These are phyloP conservation scores for Dalbergia cultrata DNA, from an alignment of 306 rosid genomes.

Conservation along the genomic window DNA sequence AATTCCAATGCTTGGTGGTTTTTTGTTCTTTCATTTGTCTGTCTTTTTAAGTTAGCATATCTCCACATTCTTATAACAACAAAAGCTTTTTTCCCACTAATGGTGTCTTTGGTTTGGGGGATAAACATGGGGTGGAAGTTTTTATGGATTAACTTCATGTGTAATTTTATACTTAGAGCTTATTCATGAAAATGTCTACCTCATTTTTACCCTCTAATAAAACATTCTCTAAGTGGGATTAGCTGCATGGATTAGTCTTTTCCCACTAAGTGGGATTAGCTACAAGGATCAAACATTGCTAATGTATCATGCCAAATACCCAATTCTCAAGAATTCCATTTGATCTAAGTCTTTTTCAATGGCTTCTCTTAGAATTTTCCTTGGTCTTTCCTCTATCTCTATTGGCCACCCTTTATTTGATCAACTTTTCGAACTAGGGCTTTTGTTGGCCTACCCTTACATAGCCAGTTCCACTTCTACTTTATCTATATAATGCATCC, in stretches of 20 bases:
- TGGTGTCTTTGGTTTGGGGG: no score
- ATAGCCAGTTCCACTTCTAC: background rate
- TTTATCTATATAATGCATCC: no score
- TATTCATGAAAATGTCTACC: no score
- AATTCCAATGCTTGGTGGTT: constrained; percentile 12
- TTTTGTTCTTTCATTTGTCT: constrained; percentile 17
- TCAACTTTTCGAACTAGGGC: background rate
- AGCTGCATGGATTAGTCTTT: background rate
- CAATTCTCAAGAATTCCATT: background rate
- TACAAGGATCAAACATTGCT: background rate
- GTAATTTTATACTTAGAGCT: no score
- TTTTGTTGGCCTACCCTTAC: background rate
- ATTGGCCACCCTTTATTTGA: background rate
- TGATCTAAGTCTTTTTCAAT: constrained; percentile 6
- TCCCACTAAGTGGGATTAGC: background rate
- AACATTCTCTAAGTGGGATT: no score
- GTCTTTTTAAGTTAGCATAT: background rate
- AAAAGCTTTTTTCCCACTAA: background rate
- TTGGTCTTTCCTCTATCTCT: background rate
- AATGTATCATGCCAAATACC: background rate
- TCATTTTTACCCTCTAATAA: no score
- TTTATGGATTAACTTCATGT: no score
- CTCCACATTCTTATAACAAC: background rate
- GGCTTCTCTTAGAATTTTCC: constrained; percentile 2
- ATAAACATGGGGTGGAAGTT: no score